Conservation (phyloP, 257 asterid genomes). For the Petrea volubilis region DNA sequence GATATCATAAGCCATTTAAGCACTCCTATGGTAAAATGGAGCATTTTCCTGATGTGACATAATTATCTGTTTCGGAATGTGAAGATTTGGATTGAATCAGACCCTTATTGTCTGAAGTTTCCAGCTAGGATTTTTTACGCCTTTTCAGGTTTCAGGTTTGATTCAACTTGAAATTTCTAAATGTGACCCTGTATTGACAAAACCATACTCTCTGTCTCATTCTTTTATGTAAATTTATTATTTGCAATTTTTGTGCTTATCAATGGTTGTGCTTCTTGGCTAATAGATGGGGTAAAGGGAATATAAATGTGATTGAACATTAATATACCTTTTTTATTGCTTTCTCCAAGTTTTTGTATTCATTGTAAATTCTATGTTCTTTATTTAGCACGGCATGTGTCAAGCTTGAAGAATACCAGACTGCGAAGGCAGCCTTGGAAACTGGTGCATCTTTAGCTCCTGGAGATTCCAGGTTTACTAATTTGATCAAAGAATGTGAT, state of each 20-base stretch:
- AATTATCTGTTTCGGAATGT: not conserved
- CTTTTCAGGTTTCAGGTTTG: not conserved
- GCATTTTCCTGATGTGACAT: not conserved
- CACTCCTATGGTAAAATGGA: not conserved
- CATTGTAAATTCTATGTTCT: not conserved
- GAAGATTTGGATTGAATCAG: not conserved
- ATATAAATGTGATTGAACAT: not conserved
- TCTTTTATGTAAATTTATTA: not conserved
- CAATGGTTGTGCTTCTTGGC: not conserved
- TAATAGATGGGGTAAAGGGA: not conserved
- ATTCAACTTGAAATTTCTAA: not conserved
- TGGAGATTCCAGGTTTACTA: constrained; percentile 61
- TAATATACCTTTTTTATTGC: not conserved
- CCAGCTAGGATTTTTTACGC: not conserved
- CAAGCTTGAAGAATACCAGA: constrained; percentile 88
- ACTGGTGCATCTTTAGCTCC: constrained; percentile 72
- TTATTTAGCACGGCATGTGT: constrained; percentile 69
- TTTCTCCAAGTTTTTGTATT: not conserved
- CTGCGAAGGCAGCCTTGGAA: constrained; percentile 81
- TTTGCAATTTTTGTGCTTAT: not conserved
- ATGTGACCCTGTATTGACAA: not conserved
- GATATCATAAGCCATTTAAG: not conserved
- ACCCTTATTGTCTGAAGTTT: not conserved
- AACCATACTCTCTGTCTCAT: not conserved
- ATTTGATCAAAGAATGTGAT: constrained; percentile 73